Conservation (phyloP, 2,329 filamentous ascomycete species). For the Annulohypoxylon truncatum region DNA sequence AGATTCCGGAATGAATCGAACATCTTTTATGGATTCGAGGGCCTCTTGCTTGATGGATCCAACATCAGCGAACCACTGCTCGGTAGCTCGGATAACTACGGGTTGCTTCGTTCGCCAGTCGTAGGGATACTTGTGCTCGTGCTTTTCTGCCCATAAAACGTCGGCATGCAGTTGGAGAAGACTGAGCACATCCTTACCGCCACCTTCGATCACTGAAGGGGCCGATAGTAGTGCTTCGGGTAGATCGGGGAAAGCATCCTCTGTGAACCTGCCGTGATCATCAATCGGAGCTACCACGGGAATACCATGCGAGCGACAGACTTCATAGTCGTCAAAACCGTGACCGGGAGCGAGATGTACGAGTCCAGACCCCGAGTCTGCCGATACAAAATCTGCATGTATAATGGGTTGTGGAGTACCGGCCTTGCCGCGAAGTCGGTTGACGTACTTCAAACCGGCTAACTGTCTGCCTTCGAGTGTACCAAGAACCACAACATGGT, state of each 20-base stretch:
- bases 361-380: constrained; percentile 91
- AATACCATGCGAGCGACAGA: constrained; percentile 77
- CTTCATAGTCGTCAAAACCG: constrained; percentile 95
- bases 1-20: constrained; percentile 81
- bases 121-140: constrained; percentile 94
- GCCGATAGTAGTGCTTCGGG: constrained; percentile 73
- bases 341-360: constrained; percentile 96
- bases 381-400: constrained; percentile 88
- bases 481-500: constrained; percentile 59
- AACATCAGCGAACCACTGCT: constrained; percentile 98
- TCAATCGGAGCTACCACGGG: constrained; percentile 85
- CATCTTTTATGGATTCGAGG: constrained; percentile 73
- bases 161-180: constrained; percentile 67
- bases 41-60: constrained; percentile 82
- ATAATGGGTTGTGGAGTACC: constrained; percentile 76
- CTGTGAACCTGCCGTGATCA: constrained; percentile 82
- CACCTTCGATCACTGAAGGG: constrained; percentile 76
- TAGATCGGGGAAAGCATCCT: constrained; percentile 78
- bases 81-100: constrained; percentile 89
- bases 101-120: constrained; percentile 97
- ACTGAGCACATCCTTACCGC: constrained; percentile 75
- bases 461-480: constrained; percentile 74
- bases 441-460: constrained; percentile 73
- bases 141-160: constrained; percentile 76
- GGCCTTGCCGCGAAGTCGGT: constrained; percentile 72